Evolutionary conservation across 441 rosid genomes (phyloP), one percentile per base, ranked within the genome.

Genomic region (Adansonia grandidieri): DNA sequence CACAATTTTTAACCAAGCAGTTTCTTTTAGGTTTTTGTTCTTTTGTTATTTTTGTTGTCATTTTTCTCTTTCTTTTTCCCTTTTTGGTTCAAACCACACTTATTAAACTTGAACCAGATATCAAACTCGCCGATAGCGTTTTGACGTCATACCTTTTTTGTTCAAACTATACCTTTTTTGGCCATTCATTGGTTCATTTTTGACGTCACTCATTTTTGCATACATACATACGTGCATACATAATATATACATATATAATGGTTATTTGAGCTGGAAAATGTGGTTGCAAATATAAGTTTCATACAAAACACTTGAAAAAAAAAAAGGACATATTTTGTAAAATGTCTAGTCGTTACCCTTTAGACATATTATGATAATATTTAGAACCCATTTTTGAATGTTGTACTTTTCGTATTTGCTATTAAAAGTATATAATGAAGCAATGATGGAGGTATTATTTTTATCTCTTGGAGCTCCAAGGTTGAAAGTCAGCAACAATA

Each of bases 261-360:
- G 45, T 40, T 65, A 42, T 3, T 40, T n/a, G 50, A 65, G 50
- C 13, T 65, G 20, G 20, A 19, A 58, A 58, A 20, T 19, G 9
- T 37, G 24, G 48, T 8, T 65, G n/a, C 70, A 7, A 32, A 63
- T 63, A 63, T 28, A 64, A 40, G 19, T 65, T 65, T 15, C 22
- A 40, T 65, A 6, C 70, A 65, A 40, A 40, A 65, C 40, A 65
- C 50, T 65, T n/a, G n/a, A n/a, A n/a, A n/a, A n/a, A n/a, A 20
- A n/a, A 7, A 58, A 40, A 9, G 32, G 65, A 24, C 2, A 10
- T 13, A 4, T 62, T 62, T 0, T 28, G 5, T 5, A 13, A 62
- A 1, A 5, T 0, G 0, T 20, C 32, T 10, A 2, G 64, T 60
- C 28, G 24, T 61, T 62, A 62, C 24, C n/a, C n/a, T n/a, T n/a